Evolutionary conservation across 2,329 filamentous ascomycete species (phyloP).

Genomic region (Colletotrichum siamense): DNA sequence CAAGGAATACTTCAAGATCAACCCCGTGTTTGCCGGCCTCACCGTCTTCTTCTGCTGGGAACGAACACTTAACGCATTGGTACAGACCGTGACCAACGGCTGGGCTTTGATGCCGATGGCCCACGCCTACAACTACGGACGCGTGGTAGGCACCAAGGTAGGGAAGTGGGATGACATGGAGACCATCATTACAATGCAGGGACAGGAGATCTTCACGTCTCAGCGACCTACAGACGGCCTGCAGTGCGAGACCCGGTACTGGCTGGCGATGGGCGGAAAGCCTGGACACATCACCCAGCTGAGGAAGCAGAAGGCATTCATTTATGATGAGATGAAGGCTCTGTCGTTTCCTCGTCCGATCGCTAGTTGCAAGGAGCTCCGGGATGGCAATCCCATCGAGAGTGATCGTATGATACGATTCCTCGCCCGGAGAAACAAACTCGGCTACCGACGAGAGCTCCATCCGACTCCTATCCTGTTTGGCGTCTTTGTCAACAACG

Average conservation of each 20-base stretch:
- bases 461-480: background rate
- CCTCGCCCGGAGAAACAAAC: background rate
- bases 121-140: background rate
- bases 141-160: background rate
- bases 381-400: background rate
- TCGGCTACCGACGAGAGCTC: background rate
- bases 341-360: background rate
- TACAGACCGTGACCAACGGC: background rate
- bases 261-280: background rate
- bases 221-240: background rate
- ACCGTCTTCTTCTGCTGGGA: background rate
- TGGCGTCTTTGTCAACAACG: background rate
- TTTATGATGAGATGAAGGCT: background rate
- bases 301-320: background rate
- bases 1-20: background rate
- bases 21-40: background rate
- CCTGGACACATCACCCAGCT: background rate
- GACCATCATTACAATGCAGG: background rate
- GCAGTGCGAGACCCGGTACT: background rate
- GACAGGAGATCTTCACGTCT: background rate
- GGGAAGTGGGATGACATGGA: background rate
- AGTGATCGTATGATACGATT: background rate
- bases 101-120: background rate
- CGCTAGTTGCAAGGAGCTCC: background rate
- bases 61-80: background rate